A percentile compares a stretch with the other conserved stretches of the same genome.
Evolutionary conservation across 1,284 basidiomycete genomes (phyloP).

Genomic region (Coniophora puteana): DNA sequence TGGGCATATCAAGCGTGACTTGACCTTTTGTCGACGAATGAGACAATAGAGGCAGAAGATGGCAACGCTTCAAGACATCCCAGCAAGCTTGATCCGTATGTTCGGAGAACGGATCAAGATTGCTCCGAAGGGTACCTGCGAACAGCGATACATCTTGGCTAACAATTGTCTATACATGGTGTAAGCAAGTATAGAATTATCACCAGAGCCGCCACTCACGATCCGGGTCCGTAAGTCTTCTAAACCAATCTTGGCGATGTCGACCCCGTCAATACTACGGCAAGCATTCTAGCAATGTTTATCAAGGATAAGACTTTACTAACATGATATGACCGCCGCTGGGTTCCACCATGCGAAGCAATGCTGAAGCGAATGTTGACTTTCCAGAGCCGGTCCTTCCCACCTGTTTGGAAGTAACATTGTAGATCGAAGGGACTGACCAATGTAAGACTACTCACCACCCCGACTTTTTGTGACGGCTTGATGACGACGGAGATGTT

Average conservation of each 20-base stretch:
- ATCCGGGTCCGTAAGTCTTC: constrained; percentile 70
- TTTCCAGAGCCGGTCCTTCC: constrained; percentile 71
- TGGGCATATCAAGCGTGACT: constrained; percentile 52
- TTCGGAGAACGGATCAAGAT: constrained; percentile 70
- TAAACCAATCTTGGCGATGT: constrained; percentile 80
- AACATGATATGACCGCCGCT: constrained; percentile 67
- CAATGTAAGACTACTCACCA: constrained; percentile 35
- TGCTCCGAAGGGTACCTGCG: constrained; percentile 79
- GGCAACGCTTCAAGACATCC: constrained; percentile 63
- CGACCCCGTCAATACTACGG: constrained; percentile 73
- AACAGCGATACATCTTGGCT: constrained; percentile 85
- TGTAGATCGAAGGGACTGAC: not conserved
- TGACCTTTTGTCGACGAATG: constrained; percentile 30
- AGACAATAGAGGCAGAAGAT: constrained; percentile 44
- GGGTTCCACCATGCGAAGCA: constrained; percentile 82
- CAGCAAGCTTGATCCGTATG: constrained; percentile 61
- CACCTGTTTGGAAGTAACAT: constrained; percentile 36
- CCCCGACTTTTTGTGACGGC: constrained; percentile 75
- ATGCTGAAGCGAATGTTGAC: constrained; percentile 70
- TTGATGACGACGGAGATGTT: constrained; percentile 66
- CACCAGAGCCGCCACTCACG: constrained; percentile 31
- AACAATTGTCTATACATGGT: constrained; percentile 60
- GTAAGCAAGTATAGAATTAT: constrained; percentile 2
- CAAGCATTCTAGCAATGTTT: constrained; percentile 5
- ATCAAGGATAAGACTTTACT: constrained; percentile 14